A percentile compares a stretch with the other conserved stretches of the same genome.
phyloP scores from a whole-genome alignment of 768 basidiomycete genomes.

The Lactarius hatsudake region DNA sequence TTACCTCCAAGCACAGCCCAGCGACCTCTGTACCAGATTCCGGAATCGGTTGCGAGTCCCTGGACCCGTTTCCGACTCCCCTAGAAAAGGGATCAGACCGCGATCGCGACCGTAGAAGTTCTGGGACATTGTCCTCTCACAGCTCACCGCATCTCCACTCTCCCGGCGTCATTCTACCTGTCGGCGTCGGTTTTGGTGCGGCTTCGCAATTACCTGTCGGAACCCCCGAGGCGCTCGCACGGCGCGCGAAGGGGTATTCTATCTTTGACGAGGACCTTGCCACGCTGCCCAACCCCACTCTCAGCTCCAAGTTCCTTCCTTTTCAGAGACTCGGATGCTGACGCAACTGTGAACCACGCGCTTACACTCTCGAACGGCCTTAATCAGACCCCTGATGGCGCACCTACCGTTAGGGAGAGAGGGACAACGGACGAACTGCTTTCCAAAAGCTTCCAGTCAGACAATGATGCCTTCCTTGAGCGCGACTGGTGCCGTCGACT shows the following conservation, averaged over 20 bases:
- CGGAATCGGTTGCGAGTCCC: neutral
- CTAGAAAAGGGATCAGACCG: slow-evolving; percentile 26
- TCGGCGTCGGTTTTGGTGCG: slow-evolving; percentile 16
- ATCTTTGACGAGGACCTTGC: slow-evolving; percentile 43
- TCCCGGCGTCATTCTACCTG: slow-evolving; percentile 21
- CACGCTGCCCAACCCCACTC: slow-evolving; percentile 31
- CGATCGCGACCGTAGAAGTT: slow-evolving; percentile 11
- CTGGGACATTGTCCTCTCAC: slow-evolving; percentile 9
- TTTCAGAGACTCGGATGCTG: slow-evolving; percentile 47
- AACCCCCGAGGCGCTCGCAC: slow-evolving; percentile 17
- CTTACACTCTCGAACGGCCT: slow-evolving; percentile 53
- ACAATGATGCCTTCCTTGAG: slow-evolving; percentile 50
- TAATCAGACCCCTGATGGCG: slow-evolving; percentile 46
- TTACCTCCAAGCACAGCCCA: slow-evolving; percentile 25
- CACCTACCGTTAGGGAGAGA: slow-evolving; percentile 31
- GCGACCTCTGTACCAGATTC: slow-evolving; percentile 12
- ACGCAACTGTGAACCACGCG: slow-evolving; percentile 40
- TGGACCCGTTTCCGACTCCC: slow-evolving; percentile 23
- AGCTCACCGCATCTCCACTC: slow-evolving; percentile 23
- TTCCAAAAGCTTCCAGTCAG: slow-evolving; percentile 50
- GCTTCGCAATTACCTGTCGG: slow-evolving; percentile 30
- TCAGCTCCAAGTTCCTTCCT: slow-evolving; percentile 47
- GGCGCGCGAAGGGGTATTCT: slow-evolving; percentile 40
- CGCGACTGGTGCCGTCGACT: slow-evolving; percentile 46
- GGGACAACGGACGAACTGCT: slow-evolving; percentile 33